A percentile compares a stretch with the other conserved stretches of the same genome.
Evolutionary conservation across 495 filamentous ascomycete genomes (phyloP).

Genomic region (Trichoderma parareesei): DNA sequence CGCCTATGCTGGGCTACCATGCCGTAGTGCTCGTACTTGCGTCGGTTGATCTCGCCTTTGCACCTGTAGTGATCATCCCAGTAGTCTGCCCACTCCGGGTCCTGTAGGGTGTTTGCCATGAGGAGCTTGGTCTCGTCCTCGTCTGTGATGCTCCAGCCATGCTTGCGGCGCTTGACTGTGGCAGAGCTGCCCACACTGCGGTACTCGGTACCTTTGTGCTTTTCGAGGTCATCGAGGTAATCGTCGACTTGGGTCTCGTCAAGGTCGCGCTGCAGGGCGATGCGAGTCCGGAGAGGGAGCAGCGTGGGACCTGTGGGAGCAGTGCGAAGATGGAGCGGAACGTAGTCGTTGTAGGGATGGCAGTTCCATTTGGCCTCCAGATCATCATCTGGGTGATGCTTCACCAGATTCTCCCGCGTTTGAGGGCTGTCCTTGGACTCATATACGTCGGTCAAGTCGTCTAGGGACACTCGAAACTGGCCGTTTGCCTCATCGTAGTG

Average conservation of each 20-base stretch:
- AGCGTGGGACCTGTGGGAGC: background rate
- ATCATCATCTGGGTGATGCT: background rate
- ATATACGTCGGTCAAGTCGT: background rate
- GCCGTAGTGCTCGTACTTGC: background rate
- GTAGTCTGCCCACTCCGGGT: constrained; percentile 7
- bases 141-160: background rate
- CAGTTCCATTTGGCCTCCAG: background rate
- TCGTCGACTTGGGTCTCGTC: background rate
- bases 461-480: background rate
- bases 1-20: background rate
- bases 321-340: background rate
- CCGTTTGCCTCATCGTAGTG: background rate
- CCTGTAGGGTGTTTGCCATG: constrained; percentile 6
- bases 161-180: background rate
- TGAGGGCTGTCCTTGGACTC: background rate
- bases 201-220: background rate
- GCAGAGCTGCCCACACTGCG: background rate
- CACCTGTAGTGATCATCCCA: background rate
- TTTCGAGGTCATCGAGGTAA: background rate
- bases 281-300: background rate
- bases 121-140: background rate
- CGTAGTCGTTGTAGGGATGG: background rate
- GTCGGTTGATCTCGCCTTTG: background rate
- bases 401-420: background rate
- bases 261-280: background rate